These are phyloP conservation scores for Exophiala calicioides DNA, from an alignment of 2,329 filamentous ascomycete species.

Conservation along the genomic window DNA sequence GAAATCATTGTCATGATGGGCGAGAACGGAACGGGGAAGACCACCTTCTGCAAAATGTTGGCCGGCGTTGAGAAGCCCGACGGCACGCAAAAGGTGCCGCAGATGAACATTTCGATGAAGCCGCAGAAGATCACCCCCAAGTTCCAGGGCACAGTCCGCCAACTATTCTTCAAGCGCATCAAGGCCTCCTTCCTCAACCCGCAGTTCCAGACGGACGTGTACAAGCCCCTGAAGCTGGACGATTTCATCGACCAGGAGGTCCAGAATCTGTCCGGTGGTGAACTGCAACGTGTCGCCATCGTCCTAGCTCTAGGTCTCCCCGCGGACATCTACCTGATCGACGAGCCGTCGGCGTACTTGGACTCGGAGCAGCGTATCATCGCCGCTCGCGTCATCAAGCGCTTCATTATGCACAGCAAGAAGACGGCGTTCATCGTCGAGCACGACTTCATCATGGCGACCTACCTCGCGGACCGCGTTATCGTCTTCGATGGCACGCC, in stretches of 20 bases:
- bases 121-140: constrained; percentile 99
- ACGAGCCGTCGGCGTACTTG: constrained; percentile 95
- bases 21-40: constrained; percentile 99
- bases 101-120: constrained; percentile 99
- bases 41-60: constrained; percentile 95
- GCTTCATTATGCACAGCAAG: constrained; percentile 99
- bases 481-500: constrained; percentile 98
- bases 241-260: constrained; percentile 99
- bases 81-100: constrained; percentile 71
- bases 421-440: constrained; percentile 99
- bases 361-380: constrained; percentile 99
- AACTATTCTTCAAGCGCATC: constrained; percentile 99
- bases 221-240: constrained; percentile 98
- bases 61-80: constrained; percentile 94
- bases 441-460: constrained; percentile 99
- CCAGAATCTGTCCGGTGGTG: constrained; percentile 97
- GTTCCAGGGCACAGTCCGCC: constrained; percentile 93
- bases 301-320: constrained; percentile 93
- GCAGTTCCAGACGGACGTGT: constrained; percentile 99
- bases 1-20: constrained; percentile 99
- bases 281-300: constrained; percentile 98
- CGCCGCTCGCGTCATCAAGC: constrained; percentile 95
- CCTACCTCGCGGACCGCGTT: constrained; percentile 83
- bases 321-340: constrained; percentile 97
- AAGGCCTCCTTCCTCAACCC: constrained; percentile 94